Evolutionary conservation across 257 asterid species (phyloP).

Genomic region (Solanum tacnaense): DNA sequence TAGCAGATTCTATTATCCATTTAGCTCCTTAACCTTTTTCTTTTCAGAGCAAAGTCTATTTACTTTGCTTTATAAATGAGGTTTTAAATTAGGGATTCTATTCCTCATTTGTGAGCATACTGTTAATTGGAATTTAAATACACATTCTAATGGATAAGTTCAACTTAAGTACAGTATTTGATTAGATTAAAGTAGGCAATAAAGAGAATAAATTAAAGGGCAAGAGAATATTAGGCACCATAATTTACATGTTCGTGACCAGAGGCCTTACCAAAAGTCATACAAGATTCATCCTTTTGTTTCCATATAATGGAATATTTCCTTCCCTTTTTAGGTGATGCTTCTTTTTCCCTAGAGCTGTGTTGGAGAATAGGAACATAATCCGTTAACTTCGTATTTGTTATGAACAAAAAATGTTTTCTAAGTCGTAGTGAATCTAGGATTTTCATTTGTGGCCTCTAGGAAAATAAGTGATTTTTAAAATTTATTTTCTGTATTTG

Average conservation of each 20-base stretch:
- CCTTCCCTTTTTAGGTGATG: not conserved
- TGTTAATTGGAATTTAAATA: not conserved
- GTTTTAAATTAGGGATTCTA: not conserved
- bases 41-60: not conserved
- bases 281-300: not conserved
- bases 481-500: not conserved
- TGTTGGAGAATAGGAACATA: not conserved
- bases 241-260: not conserved
- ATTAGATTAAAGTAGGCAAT: not conserved
- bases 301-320: not conserved
- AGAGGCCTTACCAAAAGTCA: not conserved
- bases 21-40: not conserved
- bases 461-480: not conserved
- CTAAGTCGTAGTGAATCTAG: no score
- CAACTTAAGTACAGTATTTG: not conserved
- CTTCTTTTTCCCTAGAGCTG: not conserved
- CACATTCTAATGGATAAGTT: not conserved
- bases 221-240: constrained; percentile 3
- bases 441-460: not conserved
- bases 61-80: not conserved
- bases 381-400: not conserved
- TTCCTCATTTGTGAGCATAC: not conserved
- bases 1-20: not conserved
- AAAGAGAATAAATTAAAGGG: not conserved
- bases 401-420: not conserved